Percentiles rank a stretch among this genome's conserved stretches.
Conservation (phyloP, 306 rosid species). For the Quercus cerris region DNA sequence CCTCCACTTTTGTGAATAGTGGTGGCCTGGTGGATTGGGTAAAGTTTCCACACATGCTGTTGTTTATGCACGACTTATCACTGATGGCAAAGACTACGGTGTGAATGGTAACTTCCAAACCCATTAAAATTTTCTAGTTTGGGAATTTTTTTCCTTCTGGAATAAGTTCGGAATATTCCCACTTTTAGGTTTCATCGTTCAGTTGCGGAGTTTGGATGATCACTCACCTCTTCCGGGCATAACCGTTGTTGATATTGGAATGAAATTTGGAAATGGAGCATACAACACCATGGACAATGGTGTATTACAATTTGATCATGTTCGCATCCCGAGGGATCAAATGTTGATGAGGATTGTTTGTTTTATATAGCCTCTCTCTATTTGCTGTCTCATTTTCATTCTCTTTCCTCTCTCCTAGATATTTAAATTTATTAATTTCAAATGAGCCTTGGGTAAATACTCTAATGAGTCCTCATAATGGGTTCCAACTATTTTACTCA, state of each 20-base stretch:
- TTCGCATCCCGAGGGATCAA: slow-evolving; percentile 92
- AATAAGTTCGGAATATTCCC: slow-evolving; percentile 11
- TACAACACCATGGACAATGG: slow-evolving; percentile 98
- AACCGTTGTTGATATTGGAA: slow-evolving; percentile 91
- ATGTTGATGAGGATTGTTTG: slow-evolving; percentile 84
- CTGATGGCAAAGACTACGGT: slow-evolving; percentile 69
- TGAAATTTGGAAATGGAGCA: slow-evolving; percentile 89
- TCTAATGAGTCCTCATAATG: neutral
- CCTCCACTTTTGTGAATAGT: slow-evolving; percentile 46
- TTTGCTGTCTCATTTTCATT: neutral
- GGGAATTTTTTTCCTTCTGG: slow-evolving; percentile 1
- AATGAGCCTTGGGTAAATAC: neutral
- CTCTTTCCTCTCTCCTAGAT: neutral
- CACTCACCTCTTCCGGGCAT: slow-evolving; percentile 85
- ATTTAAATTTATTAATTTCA: neutral
- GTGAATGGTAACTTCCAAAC: slow-evolving; percentile 64
- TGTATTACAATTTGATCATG: slow-evolving; percentile 67
- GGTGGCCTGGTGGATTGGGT: slow-evolving; percentile 99
- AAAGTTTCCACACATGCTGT: slow-evolving; percentile 81
- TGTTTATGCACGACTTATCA: slow-evolving; percentile 84
- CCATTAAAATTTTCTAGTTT: slow-evolving; percentile 5
- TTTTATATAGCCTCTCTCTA: neutral
- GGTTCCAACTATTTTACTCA: neutral
- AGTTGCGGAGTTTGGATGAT: slow-evolving; percentile 92
- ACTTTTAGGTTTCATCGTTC: slow-evolving; percentile 84